Conservation (phyloP, 768 basidiomycete species). For the Russula sp. region DNA sequence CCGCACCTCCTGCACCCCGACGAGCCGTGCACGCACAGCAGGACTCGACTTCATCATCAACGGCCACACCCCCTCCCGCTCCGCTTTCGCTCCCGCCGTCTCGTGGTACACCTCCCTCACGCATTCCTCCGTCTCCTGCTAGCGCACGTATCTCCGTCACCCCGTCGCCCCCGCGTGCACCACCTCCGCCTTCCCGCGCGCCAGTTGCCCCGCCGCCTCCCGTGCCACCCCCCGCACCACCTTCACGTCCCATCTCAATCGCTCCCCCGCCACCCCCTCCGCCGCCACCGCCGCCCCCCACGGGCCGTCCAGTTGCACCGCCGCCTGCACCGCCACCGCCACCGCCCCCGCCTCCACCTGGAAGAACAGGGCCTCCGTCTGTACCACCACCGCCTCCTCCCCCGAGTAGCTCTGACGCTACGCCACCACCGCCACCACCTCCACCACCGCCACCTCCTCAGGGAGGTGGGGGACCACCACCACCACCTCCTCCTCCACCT, state of each 20-base stretch:
- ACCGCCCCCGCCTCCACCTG: constrained; percentile 23
- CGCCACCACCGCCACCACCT: constrained; percentile 29
- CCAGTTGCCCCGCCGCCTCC: constrained; percentile 27
- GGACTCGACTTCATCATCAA: constrained; percentile 22
- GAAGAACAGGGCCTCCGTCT: constrained; percentile 12
- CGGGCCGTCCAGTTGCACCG: constrained; percentile 22
- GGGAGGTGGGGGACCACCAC: constrained; percentile 31
- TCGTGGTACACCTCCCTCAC: constrained; percentile 27
- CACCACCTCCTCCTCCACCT: constrained; percentile 40
- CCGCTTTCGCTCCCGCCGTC: constrained; percentile 35
- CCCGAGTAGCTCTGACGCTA: constrained; percentile 29
- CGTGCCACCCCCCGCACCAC: constrained; percentile 29
- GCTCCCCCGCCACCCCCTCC: constrained; percentile 32
- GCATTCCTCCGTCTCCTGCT: constrained; percentile 24
- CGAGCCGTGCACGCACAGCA: constrained; percentile 25
- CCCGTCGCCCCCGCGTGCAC: constrained; percentile 25
- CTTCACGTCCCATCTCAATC: constrained; percentile 27
- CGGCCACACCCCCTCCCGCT: constrained; percentile 40
- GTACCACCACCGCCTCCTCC: constrained; percentile 28
- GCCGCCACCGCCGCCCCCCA: constrained; percentile 33
- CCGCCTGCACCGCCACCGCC: constrained; percentile 20
- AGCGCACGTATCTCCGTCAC: constrained; percentile 28
- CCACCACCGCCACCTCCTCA: constrained; percentile 27
- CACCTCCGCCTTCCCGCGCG: constrained; percentile 30
- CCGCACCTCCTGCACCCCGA: constrained; percentile 33